A percentile compares a stretch with the other conserved stretches of the same genome.
Conservation (phyloP, 345 rosid genomes). For the Rhodamnia argentea region DNA sequence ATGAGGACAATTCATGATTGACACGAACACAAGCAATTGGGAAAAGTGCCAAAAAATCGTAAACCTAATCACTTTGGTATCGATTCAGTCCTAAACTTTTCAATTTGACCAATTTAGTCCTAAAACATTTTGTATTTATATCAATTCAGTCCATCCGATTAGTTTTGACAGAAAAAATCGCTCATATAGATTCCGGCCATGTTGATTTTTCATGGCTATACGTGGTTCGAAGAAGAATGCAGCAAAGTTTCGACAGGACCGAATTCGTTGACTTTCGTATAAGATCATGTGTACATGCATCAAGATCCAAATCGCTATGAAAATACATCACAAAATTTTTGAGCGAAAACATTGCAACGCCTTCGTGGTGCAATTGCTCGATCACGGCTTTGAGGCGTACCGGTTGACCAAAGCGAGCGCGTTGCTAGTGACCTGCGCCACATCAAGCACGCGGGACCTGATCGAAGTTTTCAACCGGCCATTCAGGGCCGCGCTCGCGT, state of each 20-base stretch:
- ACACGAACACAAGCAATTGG: not conserved
- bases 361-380: not conserved
- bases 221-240: not conserved
- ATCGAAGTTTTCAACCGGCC: constrained; percentile 62
- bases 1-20: not conserved
- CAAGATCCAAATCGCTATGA: not conserved
- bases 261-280: not conserved
- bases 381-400: not conserved
- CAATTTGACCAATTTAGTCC: too few relatives aligned
- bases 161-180: too few relatives aligned
- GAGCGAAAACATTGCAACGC: rapidly evolving
- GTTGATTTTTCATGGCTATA: too few relatives aligned
- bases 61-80: too few relatives aligned
- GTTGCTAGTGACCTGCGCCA: constrained; percentile 20
- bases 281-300: not conserved
- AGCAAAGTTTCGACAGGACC: not conserved
- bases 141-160: too few relatives aligned
- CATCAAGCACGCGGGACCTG: constrained; percentile 33
- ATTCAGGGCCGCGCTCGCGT: constrained; percentile 46
- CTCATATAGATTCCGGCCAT: too few relatives aligned
- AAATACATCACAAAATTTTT: not conserved
- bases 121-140: too few relatives aligned
- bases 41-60: too few relatives aligned
- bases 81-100: too few relatives aligned
- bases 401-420: constrained; percentile 7